Evolutionary conservation across 2,329 filamentous ascomycete species (phyloP), one percentile per base, ranked within the genome.

Genomic region (Fusarium marasasianum): DNA sequence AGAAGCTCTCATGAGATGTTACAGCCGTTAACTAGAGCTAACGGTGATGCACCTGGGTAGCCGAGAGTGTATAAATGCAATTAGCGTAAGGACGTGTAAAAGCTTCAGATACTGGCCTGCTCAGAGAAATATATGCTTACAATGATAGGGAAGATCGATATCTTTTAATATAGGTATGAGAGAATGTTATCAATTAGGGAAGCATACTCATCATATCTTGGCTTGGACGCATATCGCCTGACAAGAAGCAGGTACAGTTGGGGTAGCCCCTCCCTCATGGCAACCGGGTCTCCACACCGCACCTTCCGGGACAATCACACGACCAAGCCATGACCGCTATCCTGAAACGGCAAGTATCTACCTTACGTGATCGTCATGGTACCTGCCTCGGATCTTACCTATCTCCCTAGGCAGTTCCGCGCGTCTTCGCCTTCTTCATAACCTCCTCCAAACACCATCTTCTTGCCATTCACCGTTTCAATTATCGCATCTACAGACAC

Each of bases 291-390:
- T 74, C 71, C 71, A 74, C 67, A 69, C 51, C 38, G 38, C 29
- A 44, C 51, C 63, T 74, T 75, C 71, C 63, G 67, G 58, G 26
- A 22, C 57, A 66, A 59, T 74, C 72, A 74, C 72, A 74, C 56
- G 71, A 74, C 71, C 66, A 69, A 69, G 33, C 67, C 67, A 59
- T 69, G 71, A 58, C 67, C 47, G 35, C 56, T 57, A 60, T 58
- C 26, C 71, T 63, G 69, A 74, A 74, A 57, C 71, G 68, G 72
- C 68, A 75, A 71, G 72, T 57, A 69, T 62, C 61, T 71, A 37
- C 60, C 71, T 74, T 74, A 74, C 72, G 72, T 74, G 71, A 74
- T 74, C 68, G 67, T 69, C 72, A 74, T 74, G 59, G 67, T 70
- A 66, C 72, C 72, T 74, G 67, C 56, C 54, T 51, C 40, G 43